Evolutionary conservation across 805 yeast species (phyloP).

Genomic region (Yarrowia keelungensis): DNA sequence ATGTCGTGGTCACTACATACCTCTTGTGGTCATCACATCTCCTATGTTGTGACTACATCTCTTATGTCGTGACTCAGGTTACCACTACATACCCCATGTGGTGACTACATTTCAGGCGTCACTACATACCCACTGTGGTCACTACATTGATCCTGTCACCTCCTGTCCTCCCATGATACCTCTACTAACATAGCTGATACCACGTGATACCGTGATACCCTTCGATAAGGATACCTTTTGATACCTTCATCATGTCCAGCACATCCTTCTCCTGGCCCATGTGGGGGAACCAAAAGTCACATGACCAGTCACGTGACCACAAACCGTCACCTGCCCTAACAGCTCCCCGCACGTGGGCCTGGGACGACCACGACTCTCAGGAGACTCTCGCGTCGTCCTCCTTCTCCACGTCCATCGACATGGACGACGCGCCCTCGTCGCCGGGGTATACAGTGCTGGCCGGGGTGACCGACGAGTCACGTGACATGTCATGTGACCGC

Average conservation of each 20-base stretch:
- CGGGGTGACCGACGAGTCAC: neutral
- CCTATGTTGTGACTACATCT: too few relatives aligned
- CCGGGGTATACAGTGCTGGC: conserved; percentile 3
- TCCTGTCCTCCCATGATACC: neutral
- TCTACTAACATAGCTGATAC: neutral
- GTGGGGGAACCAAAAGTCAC: conserved; percentile 4
- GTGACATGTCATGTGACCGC: too few relatives aligned
- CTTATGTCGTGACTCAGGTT: too few relatives aligned
- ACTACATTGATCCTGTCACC: too few relatives aligned
- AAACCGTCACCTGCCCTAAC: neutral
- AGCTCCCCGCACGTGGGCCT: neutral
- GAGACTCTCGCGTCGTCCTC: neutral
- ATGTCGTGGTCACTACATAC: too few relatives aligned
- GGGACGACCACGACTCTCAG: neutral
- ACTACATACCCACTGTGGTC: too few relatives aligned
- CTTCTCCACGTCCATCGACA: conserved; percentile 3
- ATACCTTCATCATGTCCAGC: too few relatives aligned
- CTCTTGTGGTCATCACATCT: too few relatives aligned
- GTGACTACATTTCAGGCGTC: too few relatives aligned
- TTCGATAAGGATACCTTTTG: too few relatives aligned
- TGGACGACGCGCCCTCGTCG: conserved; percentile 5
- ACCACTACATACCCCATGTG: too few relatives aligned
- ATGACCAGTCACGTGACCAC: too few relatives aligned
- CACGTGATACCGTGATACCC: neutral
- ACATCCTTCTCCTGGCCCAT: conserved; percentile 13